phyloP scores from a whole-genome alignment of 768 basidiomycete species.

The Xanthoconium purpureum region DNA sequence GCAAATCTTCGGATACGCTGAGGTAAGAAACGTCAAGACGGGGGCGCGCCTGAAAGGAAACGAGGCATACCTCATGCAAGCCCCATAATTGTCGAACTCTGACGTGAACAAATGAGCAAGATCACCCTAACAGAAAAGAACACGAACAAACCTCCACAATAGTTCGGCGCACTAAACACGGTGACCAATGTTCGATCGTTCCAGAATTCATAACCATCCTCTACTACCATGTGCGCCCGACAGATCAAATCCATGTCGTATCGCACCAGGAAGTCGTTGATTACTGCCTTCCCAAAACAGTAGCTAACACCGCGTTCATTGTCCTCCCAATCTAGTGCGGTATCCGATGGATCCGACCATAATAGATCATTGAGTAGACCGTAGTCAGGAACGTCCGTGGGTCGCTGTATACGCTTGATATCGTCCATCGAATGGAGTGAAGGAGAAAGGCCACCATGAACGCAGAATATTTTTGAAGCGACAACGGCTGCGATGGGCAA shows the following conservation, averaged over 20 bases:
- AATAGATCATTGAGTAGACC: conserved; percentile 95
- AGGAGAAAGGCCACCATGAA: conserved; percentile 93
- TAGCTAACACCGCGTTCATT: conserved; percentile 99
- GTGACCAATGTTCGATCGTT: conserved; percentile 98
- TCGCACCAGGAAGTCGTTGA: conserved; percentile 90
- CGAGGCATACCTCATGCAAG: conserved; percentile 78
- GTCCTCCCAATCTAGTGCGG: conserved; percentile 98
- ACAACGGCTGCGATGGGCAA: conserved; percentile 98
- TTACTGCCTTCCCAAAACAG: conserved; percentile 97
- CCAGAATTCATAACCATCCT: conserved; percentile 99
- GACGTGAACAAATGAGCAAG: conserved; percentile 18
- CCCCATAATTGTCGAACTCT: conserved; percentile 96
- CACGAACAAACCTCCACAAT: conserved; percentile 80
- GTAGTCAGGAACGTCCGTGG: conserved; percentile 98
- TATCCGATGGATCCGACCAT: conserved; percentile 98
- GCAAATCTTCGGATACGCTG: conserved; percentile 93
- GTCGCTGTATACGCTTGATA: conserved; percentile 95
- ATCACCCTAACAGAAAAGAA: neutral
- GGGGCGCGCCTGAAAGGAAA: neutral
- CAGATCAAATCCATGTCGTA: conserved; percentile 99
- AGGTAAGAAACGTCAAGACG: conserved; percentile 14
- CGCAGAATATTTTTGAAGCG: conserved; percentile 99
- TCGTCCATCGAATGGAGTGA: conserved; percentile 96
- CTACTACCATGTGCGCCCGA: conserved; percentile 99
- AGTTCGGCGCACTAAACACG: conserved; percentile 97